A percentile compares a stretch with the other conserved stretches of the same genome.
Evolutionary conservation across 2,329 filamentous ascomycete genomes (phyloP).

Genomic region (Aspergillus versicolor): DNA sequence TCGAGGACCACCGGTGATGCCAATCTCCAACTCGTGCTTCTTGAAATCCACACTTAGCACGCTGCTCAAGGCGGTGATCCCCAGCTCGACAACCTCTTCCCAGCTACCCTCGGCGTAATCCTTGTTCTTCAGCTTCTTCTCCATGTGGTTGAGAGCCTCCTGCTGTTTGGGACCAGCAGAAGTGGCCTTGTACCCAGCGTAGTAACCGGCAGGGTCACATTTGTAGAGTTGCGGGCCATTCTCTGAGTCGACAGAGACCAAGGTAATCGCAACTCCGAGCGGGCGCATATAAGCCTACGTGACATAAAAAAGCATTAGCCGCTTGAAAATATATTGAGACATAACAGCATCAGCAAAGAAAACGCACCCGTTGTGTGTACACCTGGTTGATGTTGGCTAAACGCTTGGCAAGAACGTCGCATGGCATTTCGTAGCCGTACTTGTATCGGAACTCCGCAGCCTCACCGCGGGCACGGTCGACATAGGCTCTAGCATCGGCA

Average conservation of each 20-base stretch:
- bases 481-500: slow-evolving; percentile 90
- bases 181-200: slow-evolving; percentile 97
- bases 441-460: slow-evolving; percentile 98
- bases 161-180: slow-evolving; percentile 97
- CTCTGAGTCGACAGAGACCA: slow-evolving; percentile 92
- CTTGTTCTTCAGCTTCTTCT: slow-evolving; percentile 99
- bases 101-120: slow-evolving; percentile 86
- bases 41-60: slow-evolving; percentile 99
- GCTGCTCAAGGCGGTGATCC: slow-evolving; percentile 90
- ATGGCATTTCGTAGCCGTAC: slow-evolving; percentile 99
- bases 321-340: neutral
- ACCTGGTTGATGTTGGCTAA: slow-evolving; percentile 99
- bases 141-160: slow-evolving; percentile 95
- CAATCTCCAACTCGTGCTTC: slow-evolving; percentile 97
- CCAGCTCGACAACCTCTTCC: slow-evolving; percentile 97
- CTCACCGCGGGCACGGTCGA: slow-evolving; percentile 89
- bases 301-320: slow-evolving; percentile 5
- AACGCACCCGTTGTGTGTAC: slow-evolving; percentile 87
- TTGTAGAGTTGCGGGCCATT: slow-evolving; percentile 95
- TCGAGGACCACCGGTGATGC: slow-evolving; percentile 87
- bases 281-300: slow-evolving; percentile 94
- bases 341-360: slow-evolving; percentile 1
- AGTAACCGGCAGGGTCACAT: slow-evolving; percentile 97
- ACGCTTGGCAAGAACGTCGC: slow-evolving; percentile 92
- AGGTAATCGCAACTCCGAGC: slow-evolving; percentile 89